Percentiles rank a stretch among this genome's conserved stretches.
phyloP scores from a whole-genome alignment of 495 filamentous ascomycete genomes.

The Penicillium egyptiacum region DNA sequence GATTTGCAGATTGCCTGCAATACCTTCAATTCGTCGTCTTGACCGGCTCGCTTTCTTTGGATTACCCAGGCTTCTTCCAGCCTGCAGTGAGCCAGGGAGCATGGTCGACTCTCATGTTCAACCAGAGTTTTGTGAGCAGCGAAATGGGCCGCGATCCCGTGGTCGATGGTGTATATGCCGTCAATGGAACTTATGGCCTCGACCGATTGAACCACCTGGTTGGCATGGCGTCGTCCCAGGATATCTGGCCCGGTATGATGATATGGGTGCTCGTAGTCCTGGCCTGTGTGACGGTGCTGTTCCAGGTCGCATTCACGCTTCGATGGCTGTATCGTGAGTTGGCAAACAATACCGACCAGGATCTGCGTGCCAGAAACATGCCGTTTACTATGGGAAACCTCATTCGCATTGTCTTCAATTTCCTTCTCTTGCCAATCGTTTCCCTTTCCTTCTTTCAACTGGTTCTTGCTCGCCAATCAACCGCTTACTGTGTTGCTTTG shows the following conservation, averaged over 20 bases:
- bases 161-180: conserved; percentile 81
- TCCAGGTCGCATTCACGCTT: conserved; percentile 71
- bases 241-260: conserved; percentile 92
- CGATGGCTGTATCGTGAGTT: conserved; percentile 73
- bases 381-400: conserved; percentile 90
- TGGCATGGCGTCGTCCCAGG: conserved; percentile 71
- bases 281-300: conserved; percentile 61
- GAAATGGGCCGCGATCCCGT: conserved; percentile 61
- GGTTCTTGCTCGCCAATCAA: conserved; percentile 67
- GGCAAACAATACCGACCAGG: conserved; percentile 73
- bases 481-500: conserved; percentile 65
- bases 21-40: conserved; percentile 94
- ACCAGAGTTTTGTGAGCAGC: conserved; percentile 78
- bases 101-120: conserved; percentile 92
- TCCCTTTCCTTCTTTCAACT: conserved; percentile 88
- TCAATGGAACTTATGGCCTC: conserved; percentile 71
- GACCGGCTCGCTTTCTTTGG: conserved; percentile 78
- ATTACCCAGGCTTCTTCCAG: conserved; percentile 93
- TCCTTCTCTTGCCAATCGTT: conserved; percentile 82
- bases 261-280: conserved; percentile 80
- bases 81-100: conserved; percentile 81
- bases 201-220: conserved; percentile 76
- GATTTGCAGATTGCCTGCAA: conserved; percentile 95
- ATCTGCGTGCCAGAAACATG: conserved; percentile 84
- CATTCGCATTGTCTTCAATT: conserved; percentile 87